These are phyloP conservation scores for Aspergillus heteromorphus DNA, from an alignment of 495 filamentous ascomycete genomes.

Conservation along the genomic window DNA sequence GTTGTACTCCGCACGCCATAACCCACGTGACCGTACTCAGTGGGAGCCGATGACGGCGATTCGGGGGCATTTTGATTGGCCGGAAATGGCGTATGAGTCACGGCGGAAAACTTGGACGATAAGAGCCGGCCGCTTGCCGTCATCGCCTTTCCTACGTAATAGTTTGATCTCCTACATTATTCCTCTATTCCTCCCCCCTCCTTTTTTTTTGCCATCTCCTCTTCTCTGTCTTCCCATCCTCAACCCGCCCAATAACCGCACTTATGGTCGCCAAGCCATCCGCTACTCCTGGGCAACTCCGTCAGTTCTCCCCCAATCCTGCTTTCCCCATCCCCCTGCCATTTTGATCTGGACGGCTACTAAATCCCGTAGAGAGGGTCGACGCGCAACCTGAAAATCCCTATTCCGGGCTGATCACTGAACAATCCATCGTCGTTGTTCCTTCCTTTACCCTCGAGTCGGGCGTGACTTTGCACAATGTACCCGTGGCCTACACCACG, in stretches of 20 bases:
- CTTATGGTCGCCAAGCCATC: slow-evolving; percentile 26
- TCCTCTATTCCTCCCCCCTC: not conserved
- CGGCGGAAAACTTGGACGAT: not conserved
- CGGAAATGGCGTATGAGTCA: slow-evolving; percentile 5
- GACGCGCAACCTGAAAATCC: slow-evolving; percentile 82
- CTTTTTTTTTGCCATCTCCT: not conserved
- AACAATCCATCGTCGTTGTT: slow-evolving; percentile 79
- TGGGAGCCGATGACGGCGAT: not conserved
- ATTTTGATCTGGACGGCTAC: slow-evolving; percentile 37
- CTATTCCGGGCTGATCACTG: slow-evolving; percentile 76
- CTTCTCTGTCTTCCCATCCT: not conserved
- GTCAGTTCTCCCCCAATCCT: slow-evolving; percentile 37
- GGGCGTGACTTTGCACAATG: slow-evolving; percentile 78
- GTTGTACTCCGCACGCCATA: too few species aligned
- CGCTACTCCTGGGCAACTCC: slow-evolving; percentile 24
- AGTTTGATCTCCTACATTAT: slow-evolving; percentile 4
- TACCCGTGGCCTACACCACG: slow-evolving; percentile 89
- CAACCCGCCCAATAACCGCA: not conserved
- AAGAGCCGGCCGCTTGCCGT: not conserved
- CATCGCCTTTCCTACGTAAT: not conserved
- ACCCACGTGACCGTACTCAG: too few species aligned
- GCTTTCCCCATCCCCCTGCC: not conserved
- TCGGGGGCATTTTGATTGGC: slow-evolving; percentile 11
- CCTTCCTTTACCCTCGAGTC: slow-evolving; percentile 93
- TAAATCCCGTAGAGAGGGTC: slow-evolving; percentile 63